phyloP scores from a whole-genome alignment of 1,284 basidiomycete genomes.

The Ustilago curta region DNA sequence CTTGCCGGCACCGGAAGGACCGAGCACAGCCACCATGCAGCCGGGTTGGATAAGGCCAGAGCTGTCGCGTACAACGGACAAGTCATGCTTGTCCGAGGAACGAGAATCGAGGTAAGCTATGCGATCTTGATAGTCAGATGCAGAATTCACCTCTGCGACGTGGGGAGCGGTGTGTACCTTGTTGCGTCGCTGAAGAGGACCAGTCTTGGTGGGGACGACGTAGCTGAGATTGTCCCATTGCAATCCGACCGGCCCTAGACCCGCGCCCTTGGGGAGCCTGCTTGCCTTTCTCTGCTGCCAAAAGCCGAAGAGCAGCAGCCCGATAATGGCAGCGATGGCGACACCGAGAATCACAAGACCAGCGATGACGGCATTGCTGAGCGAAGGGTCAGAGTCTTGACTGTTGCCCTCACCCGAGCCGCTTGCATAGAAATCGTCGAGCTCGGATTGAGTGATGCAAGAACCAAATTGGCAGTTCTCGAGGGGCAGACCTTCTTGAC shows the following conservation, averaged over 20 bases:
- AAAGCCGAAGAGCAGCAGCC: slow-evolving; percentile 35
- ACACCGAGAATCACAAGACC: slow-evolving; percentile 55
- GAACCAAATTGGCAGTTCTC: slow-evolving; percentile 47
- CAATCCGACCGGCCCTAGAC: slow-evolving; percentile 40
- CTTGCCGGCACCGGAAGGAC: slow-evolving; percentile 61
- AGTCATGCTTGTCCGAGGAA: neutral
- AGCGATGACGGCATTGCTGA: slow-evolving; percentile 54
- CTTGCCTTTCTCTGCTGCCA: slow-evolving; percentile 41
- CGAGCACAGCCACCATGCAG: slow-evolving; percentile 54
- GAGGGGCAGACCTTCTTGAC: slow-evolving; percentile 49
- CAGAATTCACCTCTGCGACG: slow-evolving; percentile 2
- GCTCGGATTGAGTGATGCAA: slow-evolving; percentile 51
- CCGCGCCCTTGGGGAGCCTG: slow-evolving; percentile 20
- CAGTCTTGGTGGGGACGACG: slow-evolving; percentile 12
- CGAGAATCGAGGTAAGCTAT: slow-evolving; percentile 19
- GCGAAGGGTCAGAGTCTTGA: slow-evolving; percentile 11
- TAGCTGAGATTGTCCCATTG: slow-evolving; percentile 53
- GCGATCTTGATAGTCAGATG: slow-evolving; percentile 12
- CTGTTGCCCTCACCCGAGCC: slow-evolving; percentile 20
- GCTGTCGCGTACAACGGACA: slow-evolving; percentile 27
- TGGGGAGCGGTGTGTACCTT: slow-evolving; percentile 4
- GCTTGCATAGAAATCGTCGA: slow-evolving; percentile 41
- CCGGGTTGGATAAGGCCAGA: slow-evolving; percentile 52
- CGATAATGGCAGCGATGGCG: slow-evolving; percentile 32
- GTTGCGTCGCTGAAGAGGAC: slow-evolving; percentile 7